Evolutionary conservation across 176 grass and related monocot genomes (phyloP).

Genomic region (Olyra latifolia): DNA sequence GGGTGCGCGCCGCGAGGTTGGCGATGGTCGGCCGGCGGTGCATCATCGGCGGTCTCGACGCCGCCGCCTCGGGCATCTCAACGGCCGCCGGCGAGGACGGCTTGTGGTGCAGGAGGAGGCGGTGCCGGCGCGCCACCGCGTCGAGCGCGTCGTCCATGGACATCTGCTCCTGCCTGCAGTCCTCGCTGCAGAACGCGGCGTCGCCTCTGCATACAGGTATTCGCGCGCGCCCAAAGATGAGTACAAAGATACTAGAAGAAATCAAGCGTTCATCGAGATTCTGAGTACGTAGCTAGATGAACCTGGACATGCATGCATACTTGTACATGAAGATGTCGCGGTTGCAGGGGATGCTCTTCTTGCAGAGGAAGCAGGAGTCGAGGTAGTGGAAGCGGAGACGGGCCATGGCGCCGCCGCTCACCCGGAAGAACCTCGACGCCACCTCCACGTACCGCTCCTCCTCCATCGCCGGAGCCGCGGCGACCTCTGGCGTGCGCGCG

Average conservation of each 20-base stretch:
- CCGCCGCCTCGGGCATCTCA: neutral
- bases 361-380: conserved; percentile 80
- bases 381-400: conserved; percentile 63
- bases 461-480: neutral
- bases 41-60: conserved; percentile 1
- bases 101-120: neutral
- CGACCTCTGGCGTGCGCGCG: neutral
- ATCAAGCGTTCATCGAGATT: no score
- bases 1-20: conserved; percentile 50
- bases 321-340: conserved; percentile 84
- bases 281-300: no score
- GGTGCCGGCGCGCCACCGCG: conserved; percentile 43
- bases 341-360: conserved; percentile 45
- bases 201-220: conserved; percentile 73
- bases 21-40: conserved; percentile 56
- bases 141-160: conserved; percentile 77
- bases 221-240: neutral
- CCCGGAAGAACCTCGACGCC: conserved; percentile 48
- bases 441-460: conserved; percentile 42
- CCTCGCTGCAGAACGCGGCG: conserved; percentile 71
- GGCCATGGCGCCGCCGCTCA: neutral
- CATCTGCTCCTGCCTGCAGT: conserved; percentile 76
- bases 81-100: neutral
- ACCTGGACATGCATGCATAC: no score
- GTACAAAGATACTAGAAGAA: no score